phyloP scores from a whole-genome alignment of 257 asterid genomes.

The Gentiana dahurica region DNA sequence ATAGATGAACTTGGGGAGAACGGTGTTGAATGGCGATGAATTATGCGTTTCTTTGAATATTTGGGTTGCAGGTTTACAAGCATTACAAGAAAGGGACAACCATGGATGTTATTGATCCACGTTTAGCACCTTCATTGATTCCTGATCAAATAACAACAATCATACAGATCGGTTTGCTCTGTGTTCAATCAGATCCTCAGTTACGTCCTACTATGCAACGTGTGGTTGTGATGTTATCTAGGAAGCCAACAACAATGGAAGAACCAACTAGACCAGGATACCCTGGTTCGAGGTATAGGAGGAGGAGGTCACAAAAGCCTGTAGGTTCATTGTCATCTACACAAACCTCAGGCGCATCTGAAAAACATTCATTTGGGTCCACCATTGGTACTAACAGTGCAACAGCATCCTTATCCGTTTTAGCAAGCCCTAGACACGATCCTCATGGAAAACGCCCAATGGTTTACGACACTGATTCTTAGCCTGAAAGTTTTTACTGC shows the following conservation, averaged over 20 bases:
- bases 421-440: conserved; percentile 21
- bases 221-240: conserved; percentile 54
- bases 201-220: conserved; percentile 77
- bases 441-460: conserved; percentile 49
- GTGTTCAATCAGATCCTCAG: conserved; percentile 68
- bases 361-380: conserved; percentile 35
- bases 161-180: conserved; percentile 61
- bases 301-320: conserved; percentile 16
- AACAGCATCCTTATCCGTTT: conserved; percentile 27
- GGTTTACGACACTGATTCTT: conserved; percentile 18
- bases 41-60: background rate
- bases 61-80: conserved; percentile 50
- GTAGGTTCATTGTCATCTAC: conserved; percentile 23
- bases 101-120: conserved; percentile 59
- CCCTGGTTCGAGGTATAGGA: conserved; percentile 47
- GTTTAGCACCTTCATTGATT: conserved; percentile 40
- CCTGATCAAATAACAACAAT: conserved; percentile 38
- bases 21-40: too few species aligned
- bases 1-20: too few species aligned
- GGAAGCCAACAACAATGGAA: conserved; percentile 55
- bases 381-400: conserved; percentile 28
- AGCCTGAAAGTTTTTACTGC: background rate
- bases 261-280: conserved; percentile 78
- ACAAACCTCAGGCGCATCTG: conserved; percentile 40
- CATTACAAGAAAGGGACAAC: conserved; percentile 66